Percentiles rank a stretch among this genome's conserved stretches.
phyloP scores from a whole-genome alignment of 2,329 filamentous ascomycete genomes.

The Hortaea werneckii region DNA sequence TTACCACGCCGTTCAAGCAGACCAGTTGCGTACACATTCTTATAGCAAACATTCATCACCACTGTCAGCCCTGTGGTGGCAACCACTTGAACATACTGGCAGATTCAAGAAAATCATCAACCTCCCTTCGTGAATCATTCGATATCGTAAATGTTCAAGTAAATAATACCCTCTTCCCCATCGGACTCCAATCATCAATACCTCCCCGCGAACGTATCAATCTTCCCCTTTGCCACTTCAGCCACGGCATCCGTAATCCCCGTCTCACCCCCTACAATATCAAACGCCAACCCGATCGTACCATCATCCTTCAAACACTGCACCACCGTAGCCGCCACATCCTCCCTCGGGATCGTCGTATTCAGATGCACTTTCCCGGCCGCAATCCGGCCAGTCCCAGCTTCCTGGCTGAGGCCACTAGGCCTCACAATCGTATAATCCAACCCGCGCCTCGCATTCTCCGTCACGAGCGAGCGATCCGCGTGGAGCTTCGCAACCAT shows the following conservation, averaged over 20 bases:
- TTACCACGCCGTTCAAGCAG: too few species aligned
- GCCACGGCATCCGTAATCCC: conserved; percentile 30
- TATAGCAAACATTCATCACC: too few species aligned
- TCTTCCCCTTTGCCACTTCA: conserved; percentile 27
- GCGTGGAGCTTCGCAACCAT: conserved; percentile 35
- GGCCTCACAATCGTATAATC: conserved; percentile 39
- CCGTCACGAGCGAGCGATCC: conserved; percentile 30
- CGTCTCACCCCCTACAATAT: conserved; percentile 33
- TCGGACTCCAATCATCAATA: conserved; percentile 11
- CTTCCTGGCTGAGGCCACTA: conserved; percentile 35
- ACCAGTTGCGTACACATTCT: too few species aligned
- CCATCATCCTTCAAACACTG: conserved; percentile 42
- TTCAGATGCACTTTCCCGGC: conserved; percentile 34
- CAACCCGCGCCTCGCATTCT: conserved; percentile 29
- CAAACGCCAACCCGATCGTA: conserved; percentile 35
- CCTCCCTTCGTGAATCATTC: too few species aligned
- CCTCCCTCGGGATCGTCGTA: conserved; percentile 41
- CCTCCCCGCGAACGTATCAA: conserved; percentile 27
- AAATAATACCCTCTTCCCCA: neutral
- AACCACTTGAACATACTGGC: too few species aligned
- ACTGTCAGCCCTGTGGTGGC: too few species aligned
- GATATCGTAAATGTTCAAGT: too few species aligned
- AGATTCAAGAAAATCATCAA: too few species aligned
- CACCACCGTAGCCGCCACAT: conserved; percentile 50
- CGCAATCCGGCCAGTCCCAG: conserved; percentile 33